Percentiles rank a stretch among this genome's conserved stretches.
Conservation (phyloP, 768 basidiomycete species). For the Solioccasus polychromus region DNA sequence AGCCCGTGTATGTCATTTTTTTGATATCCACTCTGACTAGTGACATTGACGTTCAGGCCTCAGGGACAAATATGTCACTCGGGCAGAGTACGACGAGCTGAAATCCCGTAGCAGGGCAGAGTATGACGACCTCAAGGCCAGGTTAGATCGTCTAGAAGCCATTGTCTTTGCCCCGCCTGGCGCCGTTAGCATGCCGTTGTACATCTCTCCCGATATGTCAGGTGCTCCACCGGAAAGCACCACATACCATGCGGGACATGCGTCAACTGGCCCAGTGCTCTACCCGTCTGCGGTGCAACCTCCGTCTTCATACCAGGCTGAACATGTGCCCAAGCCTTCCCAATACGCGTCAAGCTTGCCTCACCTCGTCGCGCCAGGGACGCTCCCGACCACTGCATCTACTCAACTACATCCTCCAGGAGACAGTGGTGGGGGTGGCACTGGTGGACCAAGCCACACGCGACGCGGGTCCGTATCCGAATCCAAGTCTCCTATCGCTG, state of each 20-base stretch:
- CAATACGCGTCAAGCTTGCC: constrained; percentile 29
- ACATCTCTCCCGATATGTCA: constrained; percentile 30
- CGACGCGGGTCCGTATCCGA: constrained; percentile 32
- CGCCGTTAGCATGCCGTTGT: constrained; percentile 29
- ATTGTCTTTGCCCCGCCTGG: constrained; percentile 38
- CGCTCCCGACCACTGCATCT: constrained; percentile 19
- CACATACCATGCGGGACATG: constrained; percentile 28
- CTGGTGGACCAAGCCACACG: constrained; percentile 21
- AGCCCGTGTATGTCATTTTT: constrained; percentile 62
- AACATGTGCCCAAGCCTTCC: constrained; percentile 21
- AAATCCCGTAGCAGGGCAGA: constrained; percentile 44
- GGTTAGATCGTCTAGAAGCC: constrained; percentile 59
- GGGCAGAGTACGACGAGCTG: constrained; percentile 75
- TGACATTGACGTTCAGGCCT: constrained; percentile 13
- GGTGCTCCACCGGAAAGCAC: constrained; percentile 25
- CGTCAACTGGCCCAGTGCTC: constrained; percentile 24
- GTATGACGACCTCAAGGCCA: constrained; percentile 57
- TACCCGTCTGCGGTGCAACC: constrained; percentile 22
- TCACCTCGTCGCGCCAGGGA: constrained; percentile 23
- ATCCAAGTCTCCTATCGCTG: constrained; percentile 28
- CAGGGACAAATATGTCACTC: constrained; percentile 80
- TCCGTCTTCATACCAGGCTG: constrained; percentile 23
- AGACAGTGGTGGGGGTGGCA: no score
- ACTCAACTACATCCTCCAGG: constrained; percentile 9
- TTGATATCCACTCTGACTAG: background rate